Base-by-base conservation (phyloP, 495 filamentous ascomycete species). In the Pseudomonodictys pantanalensis region DNA sequence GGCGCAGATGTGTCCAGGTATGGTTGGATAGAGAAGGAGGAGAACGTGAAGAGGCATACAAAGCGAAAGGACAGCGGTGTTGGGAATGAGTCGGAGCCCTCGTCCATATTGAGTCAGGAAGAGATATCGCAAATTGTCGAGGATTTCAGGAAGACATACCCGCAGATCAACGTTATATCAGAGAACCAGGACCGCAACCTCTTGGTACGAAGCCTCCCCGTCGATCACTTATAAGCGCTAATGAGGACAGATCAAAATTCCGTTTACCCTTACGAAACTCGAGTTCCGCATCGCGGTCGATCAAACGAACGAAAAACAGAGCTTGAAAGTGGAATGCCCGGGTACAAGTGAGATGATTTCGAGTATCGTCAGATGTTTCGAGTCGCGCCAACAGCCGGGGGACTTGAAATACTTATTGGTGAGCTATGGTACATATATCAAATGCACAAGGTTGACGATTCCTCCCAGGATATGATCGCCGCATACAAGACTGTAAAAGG, bases 391-490 rank as follows among this genome's bases (percentile, higher is more conserved):
- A 25, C 24, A 48, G 11, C 17, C 44, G 33, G 47, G 64, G n/a
- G 55, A 68, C 42, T 46, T 70, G 15, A 46, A 51, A 55, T 58
- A 68, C 51, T 39, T 68, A 17, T 46, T 70, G 61, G 68, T 70
- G 46, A 28, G 41, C 9, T 3, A 20, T 46, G 11, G 24, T 55
- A 6, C 29, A 7, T 47, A 30, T 29, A 22, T 9, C 18, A 24
- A 22, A 30, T 33, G 30, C 2, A 57, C 47, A 39, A 25, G 52
- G 18, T 49, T 52, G 24, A 29, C n/a, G 26, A 3, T n/a, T n/a
- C n/a, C n/a, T n/a, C 15, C 10, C 32, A 70, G 68, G 65, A 70
- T 44, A 70, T 70, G 68, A 65, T 70, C 44, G 57, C 65, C 10
- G 56, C 68, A 15, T 70, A 70, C 46, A 67, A 57, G 41, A 54